Percentiles rank a stretch among this genome's conserved stretches.
Evolutionary conservation across 441 rosid species (phyloP).

Genomic region (Theobroma grandiflorum): DNA sequence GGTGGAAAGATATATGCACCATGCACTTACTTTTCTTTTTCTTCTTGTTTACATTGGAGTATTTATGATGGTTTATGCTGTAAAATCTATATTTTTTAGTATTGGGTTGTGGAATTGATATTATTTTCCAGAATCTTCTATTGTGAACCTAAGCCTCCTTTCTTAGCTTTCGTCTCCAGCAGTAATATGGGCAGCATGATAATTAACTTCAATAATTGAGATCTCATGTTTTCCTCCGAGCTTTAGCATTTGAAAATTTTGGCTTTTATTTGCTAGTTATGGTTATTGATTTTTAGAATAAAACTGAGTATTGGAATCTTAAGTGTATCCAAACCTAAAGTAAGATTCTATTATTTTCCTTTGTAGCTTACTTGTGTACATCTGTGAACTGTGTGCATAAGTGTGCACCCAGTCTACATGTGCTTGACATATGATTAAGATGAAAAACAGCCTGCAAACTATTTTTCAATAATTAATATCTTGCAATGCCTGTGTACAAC

Average conservation of each 20-base stretch:
- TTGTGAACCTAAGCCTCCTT: background rate
- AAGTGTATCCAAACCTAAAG: background rate
- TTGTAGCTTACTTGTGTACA: background rate
- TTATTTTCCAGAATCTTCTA: background rate
- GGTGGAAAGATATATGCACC: background rate
- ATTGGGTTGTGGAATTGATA: background rate
- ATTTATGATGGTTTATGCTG: background rate
- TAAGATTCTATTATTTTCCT: background rate
- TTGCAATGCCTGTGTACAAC: background rate
- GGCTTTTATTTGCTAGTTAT: background rate
- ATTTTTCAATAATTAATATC: background rate
- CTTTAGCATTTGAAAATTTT: background rate
- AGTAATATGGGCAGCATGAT: slow-evolving; percentile 1
- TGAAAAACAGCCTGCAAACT: background rate
- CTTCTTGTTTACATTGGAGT: background rate
- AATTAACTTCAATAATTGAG: no score
- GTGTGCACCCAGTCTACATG: background rate
- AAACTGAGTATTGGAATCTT: background rate
- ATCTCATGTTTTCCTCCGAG: background rate
- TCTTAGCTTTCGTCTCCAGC: background rate
- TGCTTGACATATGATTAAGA: slow-evolving; percentile 2
- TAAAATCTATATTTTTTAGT: background rate
- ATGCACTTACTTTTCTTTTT: background rate
- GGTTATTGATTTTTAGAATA: background rate
- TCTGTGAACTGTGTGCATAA: background rate